Evolutionary conservation across 139 green algal genomes (phyloP), one percentile per base, ranked within the genome.

Genomic region (Desmodesmus armatus): DNA sequence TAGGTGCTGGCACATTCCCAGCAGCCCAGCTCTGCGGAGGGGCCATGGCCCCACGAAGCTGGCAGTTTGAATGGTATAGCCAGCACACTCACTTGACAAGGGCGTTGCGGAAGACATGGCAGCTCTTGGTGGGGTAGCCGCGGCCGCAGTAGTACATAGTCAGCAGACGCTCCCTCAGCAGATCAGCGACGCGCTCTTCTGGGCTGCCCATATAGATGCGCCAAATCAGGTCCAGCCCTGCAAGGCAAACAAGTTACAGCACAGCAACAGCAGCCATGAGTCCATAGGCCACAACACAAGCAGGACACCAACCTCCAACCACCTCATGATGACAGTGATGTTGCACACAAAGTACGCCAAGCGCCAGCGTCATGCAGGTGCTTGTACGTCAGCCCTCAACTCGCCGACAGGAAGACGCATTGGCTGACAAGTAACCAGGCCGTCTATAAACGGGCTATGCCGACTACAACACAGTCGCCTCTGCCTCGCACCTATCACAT

Each of bases 151-250:
- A 43, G 41, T 84, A 84, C 21, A 84, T 41, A 25, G 49, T 31
- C 27, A 84, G 78, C 17, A 84, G 62, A 62, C 35, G 39, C 7
- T 62, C 35, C 43, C 53, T 49, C 17, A 41, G 55, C n/a, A 49
- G 35, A 11, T 39, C n/a, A 9, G 83, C 73, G 3, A 92, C 80
- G 2, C 81, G 58, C 5, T 23, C 1, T 0, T 80, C 47, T 40
- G 74, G 35, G 37, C 69, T 84, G 58, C 88, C 77, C 49, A 95
- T 79, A 15, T 84, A 91, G 47, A 95, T 81, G 7, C 71, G 41
- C 92, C 92, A 95, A 65, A 93, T 33, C 62, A 90, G 94, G 33
- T 80, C 51, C 53, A 91, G 17, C 15, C 90, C 87, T 89, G 83
- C 62, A 43, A 7, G n/a, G n/a, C n/a, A 29, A 17, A 44, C 2